Base-by-base conservation (phyloP, 805 yeast species). In the Candida sanyiensis region DNA sequence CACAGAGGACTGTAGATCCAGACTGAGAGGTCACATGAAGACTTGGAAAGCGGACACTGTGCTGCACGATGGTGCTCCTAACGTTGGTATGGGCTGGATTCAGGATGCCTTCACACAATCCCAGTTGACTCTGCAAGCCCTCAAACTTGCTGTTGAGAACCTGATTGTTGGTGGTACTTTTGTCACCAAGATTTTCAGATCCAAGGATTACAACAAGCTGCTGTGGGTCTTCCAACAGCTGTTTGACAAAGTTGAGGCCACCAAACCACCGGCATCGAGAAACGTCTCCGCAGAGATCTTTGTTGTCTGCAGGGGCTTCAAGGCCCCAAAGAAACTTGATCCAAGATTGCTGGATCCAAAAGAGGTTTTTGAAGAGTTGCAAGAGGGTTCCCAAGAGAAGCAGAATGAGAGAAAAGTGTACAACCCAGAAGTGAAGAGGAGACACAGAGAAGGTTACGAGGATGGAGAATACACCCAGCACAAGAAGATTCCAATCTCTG, bases 21-120 rank as follows among this genome's bases (percentile, higher is more conserved):
- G 77, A 61, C 72, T 93, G 46, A 77, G 97, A 58, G 97, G 97
- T 21, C 88, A 90, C 58, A 81, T 93, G 82, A 93, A 93, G 62
- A 89, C 97, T 1, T 93, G 97, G 97, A 93, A 93, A 55, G 99
- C 97, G 1, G 97, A 93, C 58, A 86, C 95, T 0, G 97, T 93
- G 15, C 67, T 93, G 57, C 98, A 93, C 64, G 99, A 93, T 73
- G 99, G 99, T 80, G 99, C 99, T 21, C 99, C 99, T 22, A 93
- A 93, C 57, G 97, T 93, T 53, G 99, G 99, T 81, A 73, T 93
- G 57, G 95, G 96, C n/a, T 93, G 99, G 99, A 93, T 85, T 16
- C 99, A 93, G 63, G 99, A 93, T 77, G 98, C 99, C 1, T 93
- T 86, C 66, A 87, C 97, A 2, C 99, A 93, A 67, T 87, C 96